Evolutionary conservation across 1,284 basidiomycete genomes (phyloP), one percentile per base, ranked within the genome.

Genomic region (Crepidotus sp.): DNA sequence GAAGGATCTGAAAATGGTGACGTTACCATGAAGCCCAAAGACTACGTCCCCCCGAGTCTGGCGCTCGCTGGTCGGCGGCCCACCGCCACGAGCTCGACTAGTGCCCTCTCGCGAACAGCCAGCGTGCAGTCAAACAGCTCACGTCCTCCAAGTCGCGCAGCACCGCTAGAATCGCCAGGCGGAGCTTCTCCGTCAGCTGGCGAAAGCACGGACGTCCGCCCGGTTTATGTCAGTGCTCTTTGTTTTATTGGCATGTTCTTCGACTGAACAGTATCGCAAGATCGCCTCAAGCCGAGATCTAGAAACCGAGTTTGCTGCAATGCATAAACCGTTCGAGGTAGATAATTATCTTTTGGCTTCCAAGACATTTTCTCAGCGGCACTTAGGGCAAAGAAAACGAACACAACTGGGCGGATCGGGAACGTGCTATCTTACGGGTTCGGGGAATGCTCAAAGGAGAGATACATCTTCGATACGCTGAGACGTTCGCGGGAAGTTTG

Each of bases 401-500:
- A 59, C 89, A 95, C 55, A 99, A 99, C 58, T 99, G 95, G 95
- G 73, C 78, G 32, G 68, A 73, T 18, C 76, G 95, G 50, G 95
- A 99, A 52, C 78, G 76, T 50, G 73, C 83, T 10, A 72, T 97
- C 47, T 70, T 80, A 36, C 76, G 80, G 13, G 80, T 98, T 8
- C 77, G 96, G 37, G 94, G 95, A 5, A 93, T 98, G 88, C 64
- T 99, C 49, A 86, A 83, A 53, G 90, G 86, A 21, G 83, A 85
- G 36, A 83, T 85, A 1, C 81, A 89, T 55, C 61, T 68, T 21
- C 79, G 85, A 45, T 92, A 83, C 56, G 61, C 71, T 2, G 84
- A 90, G 2, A 67, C 76, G 2, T 96, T 98, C 59, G 55, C 92
- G 19, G 64, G 69, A 15, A 78, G 78, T 24, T 66, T 98, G 42